phyloP scores from a whole-genome alignment of 2,329 filamentous ascomycete species.

The Pestalotiopsis fici region DNA sequence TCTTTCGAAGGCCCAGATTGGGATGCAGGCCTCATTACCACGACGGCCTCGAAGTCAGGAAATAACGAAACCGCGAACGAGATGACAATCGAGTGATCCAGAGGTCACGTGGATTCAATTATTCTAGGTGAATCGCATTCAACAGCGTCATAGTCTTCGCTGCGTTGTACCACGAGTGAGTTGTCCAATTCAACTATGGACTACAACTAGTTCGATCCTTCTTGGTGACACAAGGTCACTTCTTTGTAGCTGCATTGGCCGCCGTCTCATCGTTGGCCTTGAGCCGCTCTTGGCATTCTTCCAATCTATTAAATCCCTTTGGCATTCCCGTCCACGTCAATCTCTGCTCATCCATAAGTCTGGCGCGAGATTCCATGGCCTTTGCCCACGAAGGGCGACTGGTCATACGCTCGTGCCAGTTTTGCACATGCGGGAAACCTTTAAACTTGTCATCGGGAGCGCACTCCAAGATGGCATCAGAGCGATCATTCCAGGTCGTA shows the following conservation, averaged over 20 bases:
- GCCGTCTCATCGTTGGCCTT: not conserved
- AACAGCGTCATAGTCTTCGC: no score
- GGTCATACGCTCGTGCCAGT: slow-evolving; percentile 21
- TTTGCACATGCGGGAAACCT: slow-evolving; percentile 15
- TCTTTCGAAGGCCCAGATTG: no score
- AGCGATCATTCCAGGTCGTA: slow-evolving; percentile 12
- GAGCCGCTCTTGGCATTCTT: not conserved
- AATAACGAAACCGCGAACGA: no score
- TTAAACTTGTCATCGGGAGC: slow-evolving; percentile 11
- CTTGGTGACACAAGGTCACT: not conserved
- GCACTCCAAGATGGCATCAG: not conserved
- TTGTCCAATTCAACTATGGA: no score
- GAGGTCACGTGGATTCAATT: no score
- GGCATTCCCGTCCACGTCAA: slow-evolving; percentile 1
- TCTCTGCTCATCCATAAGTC: slow-evolving; percentile 18
- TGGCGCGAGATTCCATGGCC: slow-evolving; percentile 12
- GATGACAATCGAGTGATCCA: no score
- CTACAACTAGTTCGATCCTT: no score
- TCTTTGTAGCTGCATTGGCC: not conserved
- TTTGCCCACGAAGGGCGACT: slow-evolving; percentile 15
- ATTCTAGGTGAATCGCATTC: no score
- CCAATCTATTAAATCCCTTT: not conserved
- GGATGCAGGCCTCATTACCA: no score
- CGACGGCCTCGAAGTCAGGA: no score
- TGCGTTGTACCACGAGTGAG: no score